Base-by-base conservation (phyloP, 2,329 filamentous ascomycete species). In the Xylaria sp. region DNA sequence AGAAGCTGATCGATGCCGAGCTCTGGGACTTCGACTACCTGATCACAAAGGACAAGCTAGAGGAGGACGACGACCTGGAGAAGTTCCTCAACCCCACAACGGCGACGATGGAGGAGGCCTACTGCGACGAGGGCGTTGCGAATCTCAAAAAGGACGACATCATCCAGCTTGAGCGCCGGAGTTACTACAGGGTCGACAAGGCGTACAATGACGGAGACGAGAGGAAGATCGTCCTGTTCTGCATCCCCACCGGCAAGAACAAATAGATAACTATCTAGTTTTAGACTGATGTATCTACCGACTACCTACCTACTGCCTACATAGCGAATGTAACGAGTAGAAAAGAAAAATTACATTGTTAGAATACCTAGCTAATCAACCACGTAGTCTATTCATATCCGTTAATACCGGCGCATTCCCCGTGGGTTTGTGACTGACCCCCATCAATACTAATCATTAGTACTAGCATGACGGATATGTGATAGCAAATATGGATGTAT, bases 11-110 rank as follows among this genome's bases (percentile, higher is more conserved):
- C 16, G 90, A 91, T 8, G 90, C 96, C 25, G 93, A 97, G 81
- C 87, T 97, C 12, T 95, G 94, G 82, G 94, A 98, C 74, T 98
- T 98, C 79, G 95, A 97, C 82, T 95, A 97, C 82, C 87, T 98
- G 58, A 92, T 98, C 78, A 97, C 92, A 69, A 98, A 98, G 86
- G 95, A 98, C 79, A 94, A 96, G 78, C 86, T 98, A 32, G 92
- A 94, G 79, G 92, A 96, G 79, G 92, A 96, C 1, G 95, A 98
- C 76, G 87, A 91, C 58, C 84, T 97, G 18, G 93, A 97, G 81
- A 90, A 97, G 73, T 96, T 91, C 79, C 81, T 98, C 69, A 97
- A 91, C 79, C 87, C 89, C 27, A 84, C 90, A 63, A 97, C 93
- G 0, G 90, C 93, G 77, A 90, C 88, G 66, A 90, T 90, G 81